Percentiles rank a stretch among this genome's conserved stretches.
Evolutionary conservation across 805 yeast genomes (phyloP).

Genomic region (Barnettozyma sucrosica): DNA sequence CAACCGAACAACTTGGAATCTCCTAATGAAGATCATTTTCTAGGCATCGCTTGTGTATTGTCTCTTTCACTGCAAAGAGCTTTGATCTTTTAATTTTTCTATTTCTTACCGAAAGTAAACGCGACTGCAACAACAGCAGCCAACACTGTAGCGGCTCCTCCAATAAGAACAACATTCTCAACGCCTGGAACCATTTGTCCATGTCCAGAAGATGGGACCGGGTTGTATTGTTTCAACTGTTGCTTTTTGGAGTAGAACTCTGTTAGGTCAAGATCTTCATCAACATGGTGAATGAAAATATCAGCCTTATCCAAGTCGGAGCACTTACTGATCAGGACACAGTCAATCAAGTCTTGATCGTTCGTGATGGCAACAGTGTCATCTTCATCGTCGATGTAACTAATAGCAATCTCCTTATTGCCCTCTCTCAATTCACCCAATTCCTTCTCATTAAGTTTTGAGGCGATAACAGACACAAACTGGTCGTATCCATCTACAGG

Average conservation of each 20-base stretch:
- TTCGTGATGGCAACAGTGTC: conserved; percentile 74
- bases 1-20: neutral
- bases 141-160: conserved; percentile 54
- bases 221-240: conserved; percentile 9
- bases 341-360: conserved; percentile 67
- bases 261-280: conserved; percentile 33
- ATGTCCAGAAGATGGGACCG: neutral
- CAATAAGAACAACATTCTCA: conserved; percentile 55
- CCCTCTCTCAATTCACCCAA: conserved; percentile 31
- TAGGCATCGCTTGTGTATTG: neutral
- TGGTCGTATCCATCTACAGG: conserved; percentile 49
- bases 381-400: conserved; percentile 80
- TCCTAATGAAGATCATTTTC: neutral
- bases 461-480: conserved; percentile 37
- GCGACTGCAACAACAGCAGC: conserved; percentile 56
- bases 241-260: conserved; percentile 19
- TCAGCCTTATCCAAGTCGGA: conserved; percentile 59
- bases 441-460: conserved; percentile 35
- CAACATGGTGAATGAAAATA: conserved; percentile 63
- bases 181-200: conserved; percentile 42
- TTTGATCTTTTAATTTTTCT: neutral
- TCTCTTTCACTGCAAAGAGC: neutral
- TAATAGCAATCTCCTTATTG: conserved; percentile 46
- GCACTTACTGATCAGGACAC: conserved; percentile 51
- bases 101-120: conserved; percentile 37